phyloP scores from a whole-genome alignment of 2,329 filamentous ascomycete species.

The Alternaria arbusti region DNA sequence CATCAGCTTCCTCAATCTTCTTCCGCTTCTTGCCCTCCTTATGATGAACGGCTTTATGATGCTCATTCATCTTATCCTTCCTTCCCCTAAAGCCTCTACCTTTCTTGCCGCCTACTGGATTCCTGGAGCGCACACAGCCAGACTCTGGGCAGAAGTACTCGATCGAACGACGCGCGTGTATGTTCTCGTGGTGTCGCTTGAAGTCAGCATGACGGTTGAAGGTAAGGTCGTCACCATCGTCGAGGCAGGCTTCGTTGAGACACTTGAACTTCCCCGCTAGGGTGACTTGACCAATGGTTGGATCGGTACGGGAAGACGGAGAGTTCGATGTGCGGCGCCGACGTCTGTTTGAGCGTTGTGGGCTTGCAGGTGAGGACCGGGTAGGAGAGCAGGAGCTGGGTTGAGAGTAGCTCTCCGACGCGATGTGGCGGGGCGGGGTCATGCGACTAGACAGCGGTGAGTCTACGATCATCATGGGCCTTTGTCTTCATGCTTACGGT shows the following conservation, averaged over 20 bases:
- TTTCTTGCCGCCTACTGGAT: conserved; percentile 19
- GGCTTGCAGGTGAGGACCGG: not conserved
- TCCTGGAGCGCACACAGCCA: conserved; percentile 29
- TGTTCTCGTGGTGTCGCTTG: conserved; percentile 33
- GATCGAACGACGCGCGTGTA: conserved; percentile 16
- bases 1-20: not conserved
- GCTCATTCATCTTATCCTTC: conserved; percentile 42
- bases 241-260: conserved; percentile 18
- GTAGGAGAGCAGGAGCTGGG: not conserved
- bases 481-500: not conserved
- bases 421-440: not conserved
- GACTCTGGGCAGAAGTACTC: conserved; percentile 32
- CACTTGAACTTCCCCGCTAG: conserved; percentile 34
- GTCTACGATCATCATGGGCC: not conserved
- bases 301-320: not conserved
- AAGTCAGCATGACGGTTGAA: conserved; percentile 44
- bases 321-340: not conserved
- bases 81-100: conserved; percentile 36
- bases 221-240: conserved; percentile 5
- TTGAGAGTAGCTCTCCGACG: not conserved
- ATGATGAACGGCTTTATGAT: conserved; percentile 32
- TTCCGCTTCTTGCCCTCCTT: conserved; percentile 12
- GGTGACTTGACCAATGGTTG: conserved; percentile 34
- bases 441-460: not conserved
- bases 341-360: not conserved